Evolutionary conservation across 2,329 filamentous ascomycete genomes (phyloP).

Genomic region (Xylariaceae sp.): DNA sequence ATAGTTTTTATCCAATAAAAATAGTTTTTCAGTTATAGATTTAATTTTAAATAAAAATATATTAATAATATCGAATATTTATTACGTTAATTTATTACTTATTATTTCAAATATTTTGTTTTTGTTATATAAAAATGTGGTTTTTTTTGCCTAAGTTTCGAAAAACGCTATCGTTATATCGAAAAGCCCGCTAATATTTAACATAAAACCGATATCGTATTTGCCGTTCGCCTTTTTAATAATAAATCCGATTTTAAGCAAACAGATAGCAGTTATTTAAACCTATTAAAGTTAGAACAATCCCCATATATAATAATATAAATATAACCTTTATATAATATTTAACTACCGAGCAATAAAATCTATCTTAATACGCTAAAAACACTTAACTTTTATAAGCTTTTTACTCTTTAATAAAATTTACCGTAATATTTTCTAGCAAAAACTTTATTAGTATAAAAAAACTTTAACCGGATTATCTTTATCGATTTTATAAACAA

Average conservation of each 20-base stretch:
- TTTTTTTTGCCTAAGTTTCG: conserved; percentile 19
- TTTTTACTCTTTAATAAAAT: conserved; percentile 20
- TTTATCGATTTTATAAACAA: conserved; percentile 21
- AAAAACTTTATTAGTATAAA: conserved; percentile 33
- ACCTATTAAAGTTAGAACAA: conserved; percentile 9
- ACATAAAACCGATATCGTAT: conserved; percentile 21
- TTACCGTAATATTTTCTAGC: conserved; percentile 29
- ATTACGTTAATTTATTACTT: conserved; percentile 11
- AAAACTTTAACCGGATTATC: conserved; percentile 25
- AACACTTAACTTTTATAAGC: conserved; percentile 21
- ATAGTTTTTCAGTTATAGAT: conserved; percentile 8
- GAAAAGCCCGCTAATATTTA: conserved; percentile 23
- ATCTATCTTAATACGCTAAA: conserved; percentile 1
- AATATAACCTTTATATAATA: conserved; percentile 8
- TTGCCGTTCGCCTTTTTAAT: conserved; percentile 3
- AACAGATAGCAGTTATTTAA: conserved; percentile 12
- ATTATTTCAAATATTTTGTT: conserved; percentile 17
- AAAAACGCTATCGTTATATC: conserved; percentile 22
- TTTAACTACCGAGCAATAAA: conserved; percentile 14
- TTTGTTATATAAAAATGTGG: conserved; percentile 14
- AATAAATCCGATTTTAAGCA: conserved; percentile 19
- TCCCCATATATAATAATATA: neutral
- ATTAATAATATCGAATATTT: conserved; percentile 14
- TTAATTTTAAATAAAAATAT: conserved; percentile 7
- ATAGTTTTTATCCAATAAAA: conserved; percentile 2